phyloP scores from a whole-genome alignment of 1,284 basidiomycete species.

The Apiotrichum brassicae region DNA sequence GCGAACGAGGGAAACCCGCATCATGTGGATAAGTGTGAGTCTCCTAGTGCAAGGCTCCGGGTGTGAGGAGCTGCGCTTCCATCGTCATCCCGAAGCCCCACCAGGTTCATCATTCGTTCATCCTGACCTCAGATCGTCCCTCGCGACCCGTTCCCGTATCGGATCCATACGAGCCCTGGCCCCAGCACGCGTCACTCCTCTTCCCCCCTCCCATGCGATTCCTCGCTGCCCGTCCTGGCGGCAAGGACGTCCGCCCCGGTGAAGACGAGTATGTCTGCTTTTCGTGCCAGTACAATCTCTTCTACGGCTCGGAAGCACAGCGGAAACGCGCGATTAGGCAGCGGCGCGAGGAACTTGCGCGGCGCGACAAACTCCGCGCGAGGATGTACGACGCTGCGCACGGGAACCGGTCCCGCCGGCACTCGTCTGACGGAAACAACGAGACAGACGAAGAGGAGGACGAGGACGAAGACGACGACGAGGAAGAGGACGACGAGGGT shows the following conservation, averaged over 20 bases:
- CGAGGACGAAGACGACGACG: conserved; percentile 11
- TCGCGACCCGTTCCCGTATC: conserved; percentile 26
- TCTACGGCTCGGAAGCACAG: conserved; percentile 63
- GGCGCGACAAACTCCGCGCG: conserved; percentile 67
- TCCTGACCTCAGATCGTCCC: conserved; percentile 37
- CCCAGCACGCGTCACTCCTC: conserved; percentile 32
- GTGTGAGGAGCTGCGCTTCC: no score
- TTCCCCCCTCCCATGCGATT: conserved; percentile 41
- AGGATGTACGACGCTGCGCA: conserved; percentile 54
- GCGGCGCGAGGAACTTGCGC: conserved; percentile 68
- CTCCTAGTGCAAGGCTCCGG: no score
- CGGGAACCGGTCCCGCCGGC: conserved; percentile 24
- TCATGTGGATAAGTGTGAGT: conserved; percentile 65
- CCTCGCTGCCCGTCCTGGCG: conserved; percentile 20
- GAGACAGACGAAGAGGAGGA: conserved; percentile 10
- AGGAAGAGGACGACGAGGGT: conserved; percentile 2
- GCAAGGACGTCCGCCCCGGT: conserved; percentile 47
- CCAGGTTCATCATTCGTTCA: no score
- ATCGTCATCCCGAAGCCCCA: no score
- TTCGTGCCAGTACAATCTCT: conserved; percentile 77
- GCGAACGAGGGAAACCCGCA: conserved; percentile 86
- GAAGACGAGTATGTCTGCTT: conserved; percentile 82
- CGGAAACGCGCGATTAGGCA: conserved; percentile 62
- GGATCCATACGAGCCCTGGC: conserved; percentile 35
- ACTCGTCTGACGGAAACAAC: conserved; percentile 2